Base-by-base conservation (phyloP, 345 rosid genomes). In the Eucalyptus curtisii region DNA sequence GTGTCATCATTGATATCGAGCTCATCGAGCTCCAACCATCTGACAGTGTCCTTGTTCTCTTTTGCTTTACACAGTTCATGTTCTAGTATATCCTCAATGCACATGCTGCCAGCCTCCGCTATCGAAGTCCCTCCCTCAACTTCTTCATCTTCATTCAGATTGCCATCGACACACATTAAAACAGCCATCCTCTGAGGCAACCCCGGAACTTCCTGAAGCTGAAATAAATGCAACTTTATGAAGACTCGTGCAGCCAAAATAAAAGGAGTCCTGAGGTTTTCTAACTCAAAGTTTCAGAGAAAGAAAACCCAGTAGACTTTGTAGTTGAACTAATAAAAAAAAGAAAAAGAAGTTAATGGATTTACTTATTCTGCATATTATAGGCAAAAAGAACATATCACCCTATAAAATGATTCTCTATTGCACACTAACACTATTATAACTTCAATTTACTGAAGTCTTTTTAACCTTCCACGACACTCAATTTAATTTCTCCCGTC, bases 21-120 rank as follows among this genome's bases (percentile, higher is more conserved):
- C 90, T 96, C 95, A 80, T 97, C 99, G 17, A 97, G 96, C 94
- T 96, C 99, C 92, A 96, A 92, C 99, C 99, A 97, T 90, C 93
- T 91, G 84, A 94, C 89, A 88, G 90, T 86, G 24, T 89, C 87
- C 66, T 95, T 95, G 85, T 89, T 90, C 89, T 91, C 96, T 47
- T 64, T 91, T 37, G 98, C 97, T 85, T 90, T 87, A 49, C 53
- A 86, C 85, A 93, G 90, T 91, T 95, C 98, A 85, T 86, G 92
- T 81, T 92, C 93, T 48, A 96, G 85, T 16, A 93, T 89, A 89
- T 95, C 96, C 86, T 91, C 89, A 76, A 92, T 91, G 86, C 92
- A 90, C 89, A 90, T 89, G 89, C 93, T 91, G 57, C 88, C 90
- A 81, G 81, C 66, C 48, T 88, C 88, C 49, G 90, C 91, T 22